A percentile compares a stretch with the other conserved stretches of the same genome.
Evolutionary conservation across 2,329 filamentous ascomycete species (phyloP).

Genomic region (Apiospora phragmitis): DNA sequence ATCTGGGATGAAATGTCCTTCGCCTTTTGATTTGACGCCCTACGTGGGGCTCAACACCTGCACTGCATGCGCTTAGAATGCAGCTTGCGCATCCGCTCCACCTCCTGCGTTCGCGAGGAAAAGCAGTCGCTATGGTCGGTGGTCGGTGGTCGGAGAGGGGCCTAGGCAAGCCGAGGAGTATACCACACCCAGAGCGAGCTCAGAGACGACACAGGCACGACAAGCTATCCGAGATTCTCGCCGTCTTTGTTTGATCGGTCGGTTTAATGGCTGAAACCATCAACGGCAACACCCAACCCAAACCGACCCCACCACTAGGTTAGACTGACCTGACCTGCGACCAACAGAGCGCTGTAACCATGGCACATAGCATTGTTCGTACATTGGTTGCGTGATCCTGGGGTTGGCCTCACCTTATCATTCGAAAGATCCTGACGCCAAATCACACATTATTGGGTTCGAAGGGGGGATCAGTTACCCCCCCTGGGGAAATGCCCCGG

Average conservation of each 20-base stretch:
- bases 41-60: constrained; percentile 13
- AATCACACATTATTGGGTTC: not conserved
- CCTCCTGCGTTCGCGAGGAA: not conserved
- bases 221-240: constrained; percentile 9
- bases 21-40: not conserved
- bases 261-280: not conserved
- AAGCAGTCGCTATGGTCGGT: not conserved
- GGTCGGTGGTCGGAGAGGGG: not conserved
- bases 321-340: constrained; percentile 7
- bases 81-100: constrained; percentile 6
- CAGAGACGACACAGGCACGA: not conserved
- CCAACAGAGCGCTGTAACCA: constrained; percentile 9
- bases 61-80: constrained; percentile 4
- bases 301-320: not conserved
- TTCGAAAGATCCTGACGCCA: not conserved
- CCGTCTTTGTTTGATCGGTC: not conserved
- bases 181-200: not conserved
- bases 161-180: not conserved
- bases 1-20: not conserved
- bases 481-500: not conserved
- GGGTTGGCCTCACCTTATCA: not conserved
- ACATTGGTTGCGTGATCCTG: not conserved
- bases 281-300: not conserved
- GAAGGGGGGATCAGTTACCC: not conserved
- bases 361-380: not conserved